A percentile compares a stretch with the other conserved stretches of the same genome.
Conservation (phyloP, 306 rosid species). For the Oxytropis ochrocephala region DNA sequence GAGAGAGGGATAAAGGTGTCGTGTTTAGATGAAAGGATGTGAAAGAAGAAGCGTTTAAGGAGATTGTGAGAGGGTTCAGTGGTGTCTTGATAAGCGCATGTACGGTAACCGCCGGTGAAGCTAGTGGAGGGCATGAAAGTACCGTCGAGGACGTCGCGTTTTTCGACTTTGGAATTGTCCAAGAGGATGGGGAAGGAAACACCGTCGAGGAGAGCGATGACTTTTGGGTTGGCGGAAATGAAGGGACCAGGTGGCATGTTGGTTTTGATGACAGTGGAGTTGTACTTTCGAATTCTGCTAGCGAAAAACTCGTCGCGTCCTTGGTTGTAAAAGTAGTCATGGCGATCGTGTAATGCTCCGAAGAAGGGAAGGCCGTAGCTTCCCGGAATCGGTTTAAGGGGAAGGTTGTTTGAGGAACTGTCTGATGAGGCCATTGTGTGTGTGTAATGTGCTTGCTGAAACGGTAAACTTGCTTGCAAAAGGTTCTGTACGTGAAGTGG, state of each 20-base stretch:
- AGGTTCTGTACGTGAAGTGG: background rate
- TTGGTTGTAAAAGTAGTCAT: conserved; percentile 66
- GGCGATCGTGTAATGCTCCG: conserved; percentile 52
- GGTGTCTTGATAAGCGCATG: conserved; percentile 59
- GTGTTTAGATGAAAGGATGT: conserved; percentile 41
- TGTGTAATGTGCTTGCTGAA: background rate
- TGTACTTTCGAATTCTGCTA: conserved; percentile 28
- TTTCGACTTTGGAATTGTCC: conserved; percentile 58
- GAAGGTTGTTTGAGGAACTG: conserved; percentile 4
- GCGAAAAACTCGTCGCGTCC: conserved; percentile 57
- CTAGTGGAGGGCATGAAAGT: conserved; percentile 69
- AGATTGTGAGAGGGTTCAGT: conserved; percentile 47
- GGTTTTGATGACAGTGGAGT: conserved; percentile 58
- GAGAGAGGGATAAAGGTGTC: conserved; percentile 35
- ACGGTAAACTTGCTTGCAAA: background rate
- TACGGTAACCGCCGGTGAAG: conserved; percentile 59
- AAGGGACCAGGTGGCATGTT: conserved; percentile 85
- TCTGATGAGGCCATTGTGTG: conserved; percentile 18
- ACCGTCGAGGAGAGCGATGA: conserved; percentile 60
- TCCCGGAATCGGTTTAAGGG: conserved; percentile 48
- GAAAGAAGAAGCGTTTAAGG: conserved; percentile 37
- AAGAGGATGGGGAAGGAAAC: conserved; percentile 52
- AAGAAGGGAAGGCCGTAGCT: conserved; percentile 52
- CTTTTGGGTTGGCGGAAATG: conserved; percentile 46
- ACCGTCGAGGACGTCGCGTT: conserved; percentile 58